Conservation (phyloP, 2,329 filamentous ascomycete species). For the Paraphoma sp. region DNA sequence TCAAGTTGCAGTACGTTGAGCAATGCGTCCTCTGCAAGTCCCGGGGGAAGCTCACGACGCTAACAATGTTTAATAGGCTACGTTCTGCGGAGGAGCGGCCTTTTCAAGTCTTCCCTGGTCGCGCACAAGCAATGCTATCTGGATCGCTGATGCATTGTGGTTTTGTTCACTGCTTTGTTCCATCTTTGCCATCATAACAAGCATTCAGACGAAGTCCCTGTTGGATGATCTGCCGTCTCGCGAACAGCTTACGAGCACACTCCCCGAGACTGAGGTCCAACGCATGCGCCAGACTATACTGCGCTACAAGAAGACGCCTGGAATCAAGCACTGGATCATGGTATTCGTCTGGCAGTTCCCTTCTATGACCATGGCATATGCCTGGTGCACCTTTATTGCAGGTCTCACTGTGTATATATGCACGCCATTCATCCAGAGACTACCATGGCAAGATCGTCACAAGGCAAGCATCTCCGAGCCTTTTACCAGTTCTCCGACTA, state of each 20-base stretch:
- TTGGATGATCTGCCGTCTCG: slow-evolving; percentile 33
- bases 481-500: neutral
- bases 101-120: slow-evolving; percentile 30
- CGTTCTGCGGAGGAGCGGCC: slow-evolving; percentile 35
- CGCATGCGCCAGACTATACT: slow-evolving; percentile 28
- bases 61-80: slow-evolving; percentile 16
- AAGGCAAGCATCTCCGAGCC: slow-evolving; percentile 15
- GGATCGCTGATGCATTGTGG: slow-evolving; percentile 32
- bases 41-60: slow-evolving; percentile 3
- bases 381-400: slow-evolving; percentile 32
- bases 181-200: slow-evolving; percentile 38
- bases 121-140: slow-evolving; percentile 19
- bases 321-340: slow-evolving; percentile 34
- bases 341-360: slow-evolving; percentile 41
- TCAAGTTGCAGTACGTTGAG: slow-evolving; percentile 28
- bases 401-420: slow-evolving; percentile 38
- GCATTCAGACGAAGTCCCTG: slow-evolving; percentile 35
- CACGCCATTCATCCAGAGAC: slow-evolving; percentile 27
- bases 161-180: slow-evolving; percentile 32
- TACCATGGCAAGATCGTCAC: slow-evolving; percentile 24
- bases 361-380: slow-evolving; percentile 38
- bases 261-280: slow-evolving; percentile 28
- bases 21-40: no score
- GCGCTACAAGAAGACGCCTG: slow-evolving; percentile 29
- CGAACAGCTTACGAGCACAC: slow-evolving; percentile 19